Evolutionary conservation across 345 rosid species (phyloP), one percentile per base, ranked within the genome.

Genomic region (Camelina laxa): DNA sequence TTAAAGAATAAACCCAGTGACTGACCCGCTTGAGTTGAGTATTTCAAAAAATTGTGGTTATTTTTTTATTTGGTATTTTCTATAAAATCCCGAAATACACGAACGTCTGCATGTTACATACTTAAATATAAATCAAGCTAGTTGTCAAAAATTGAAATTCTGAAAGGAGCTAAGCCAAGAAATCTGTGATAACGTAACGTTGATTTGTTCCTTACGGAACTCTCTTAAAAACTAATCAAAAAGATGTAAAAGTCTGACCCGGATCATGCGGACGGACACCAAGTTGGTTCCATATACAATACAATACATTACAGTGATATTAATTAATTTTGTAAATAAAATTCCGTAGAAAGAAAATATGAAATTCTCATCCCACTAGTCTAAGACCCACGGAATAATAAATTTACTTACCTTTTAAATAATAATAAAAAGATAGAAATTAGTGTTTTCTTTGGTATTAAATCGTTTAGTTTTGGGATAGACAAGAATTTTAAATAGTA

Each of bases 191-290:
- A 24, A 24, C 27, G 27, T 24, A 24, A 3, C 27, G 27, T 24
- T 24, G 27, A 24, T 24, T 24, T 3, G 4, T 24, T 24, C 27
- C 27, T 24, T 24, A 24, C 27, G 27, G 4, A 24, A 24, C 27
- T 24, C 27, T 24, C 27, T 24, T 24, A 24, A 24, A 24, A 24
- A 24, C 27, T 3, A 24, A 24, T 24, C 4, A 24, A 24, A 12
- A 39, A 0, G 51, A 30, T 53, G 55, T 73, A 20, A 60, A 69
- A 21, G 57, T 55, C n/a, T 65, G 71, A 65, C 77, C 61, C 65
- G 71, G 13, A 36, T 31, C 49, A 44, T 44, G 20, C 41, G 7
- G 36, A 65, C 41, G 7, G 36, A 65, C 48, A 56, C 55, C 70
- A 42, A 73, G 36, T 41, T 53, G 69, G 27, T 24, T 24, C 27